Percentiles rank a stretch among this genome's conserved stretches.
phyloP scores from a whole-genome alignment of 208 protist species.

The Sergeia podlipaevii region DNA sequence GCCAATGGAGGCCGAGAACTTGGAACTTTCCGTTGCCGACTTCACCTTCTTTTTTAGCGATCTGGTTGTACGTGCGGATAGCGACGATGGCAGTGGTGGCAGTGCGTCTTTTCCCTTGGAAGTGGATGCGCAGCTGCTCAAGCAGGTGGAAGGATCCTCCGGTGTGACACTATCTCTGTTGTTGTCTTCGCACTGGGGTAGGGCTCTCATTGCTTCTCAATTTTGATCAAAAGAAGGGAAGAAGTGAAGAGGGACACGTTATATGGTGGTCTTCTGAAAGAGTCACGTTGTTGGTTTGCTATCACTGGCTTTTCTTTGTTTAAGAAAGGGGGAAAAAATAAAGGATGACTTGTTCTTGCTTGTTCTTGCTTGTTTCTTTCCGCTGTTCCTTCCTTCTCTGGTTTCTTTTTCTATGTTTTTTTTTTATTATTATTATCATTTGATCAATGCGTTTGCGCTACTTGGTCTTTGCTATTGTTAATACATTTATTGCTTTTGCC shows the following conservation, averaged over 20 bases:
- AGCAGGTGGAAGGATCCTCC: conserved; percentile 36
- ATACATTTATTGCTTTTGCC: conserved; percentile 1
- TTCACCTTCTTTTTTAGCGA: conserved; percentile 6
- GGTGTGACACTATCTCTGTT: conserved; percentile 57
- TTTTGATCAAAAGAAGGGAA: no score
- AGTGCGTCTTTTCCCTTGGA: background rate
- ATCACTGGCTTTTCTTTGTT: background rate
- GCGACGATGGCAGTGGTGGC: background rate
- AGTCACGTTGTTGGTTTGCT: conserved; percentile 4
- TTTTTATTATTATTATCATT: no score
- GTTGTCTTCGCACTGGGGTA: conserved; percentile 71
- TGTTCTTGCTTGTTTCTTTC: conserved; percentile 1
- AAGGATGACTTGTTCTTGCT: background rate
- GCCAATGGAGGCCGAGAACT: background rate
- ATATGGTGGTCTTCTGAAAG: no score
- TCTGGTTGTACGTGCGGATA: background rate
- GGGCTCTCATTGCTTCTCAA: conserved; percentile 26
- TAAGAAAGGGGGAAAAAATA: conserved; percentile 9
- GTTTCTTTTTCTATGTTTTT: no score
- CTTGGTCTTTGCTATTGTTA: conserved; percentile 6
- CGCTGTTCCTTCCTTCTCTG: no score
- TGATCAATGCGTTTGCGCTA: no score
- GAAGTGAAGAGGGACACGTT: no score
- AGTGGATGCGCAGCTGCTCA: conserved; percentile 47
- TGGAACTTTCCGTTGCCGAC: conserved; percentile 7